Evolutionary conservation across 495 filamentous ascomycete genomes (phyloP).

Genomic region (Trichoderma reesei): DNA sequence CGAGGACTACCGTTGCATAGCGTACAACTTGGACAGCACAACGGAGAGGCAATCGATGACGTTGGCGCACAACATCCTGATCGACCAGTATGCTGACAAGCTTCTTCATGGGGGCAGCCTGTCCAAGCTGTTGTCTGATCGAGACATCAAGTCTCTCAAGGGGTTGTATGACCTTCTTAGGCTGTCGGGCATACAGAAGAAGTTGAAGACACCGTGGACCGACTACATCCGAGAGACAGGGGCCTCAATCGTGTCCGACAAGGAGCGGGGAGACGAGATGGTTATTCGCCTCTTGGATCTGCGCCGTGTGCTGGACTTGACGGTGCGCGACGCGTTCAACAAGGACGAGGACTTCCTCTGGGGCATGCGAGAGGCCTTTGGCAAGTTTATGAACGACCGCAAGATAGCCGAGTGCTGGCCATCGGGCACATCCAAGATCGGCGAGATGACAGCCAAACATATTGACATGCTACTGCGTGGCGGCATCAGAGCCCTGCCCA

Average conservation of each 20-base stretch:
- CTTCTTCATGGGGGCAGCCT: constrained; percentile 55
- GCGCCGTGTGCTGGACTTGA: constrained; percentile 67
- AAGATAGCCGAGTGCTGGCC: constrained; percentile 59
- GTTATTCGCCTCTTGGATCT: constrained; percentile 71
- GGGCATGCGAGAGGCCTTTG: constrained; percentile 72
- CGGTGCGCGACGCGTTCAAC: constrained; percentile 62
- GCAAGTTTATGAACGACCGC: constrained; percentile 79
- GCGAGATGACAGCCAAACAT: constrained; percentile 97
- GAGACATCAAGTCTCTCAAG: constrained; percentile 55
- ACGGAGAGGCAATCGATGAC: constrained; percentile 68
- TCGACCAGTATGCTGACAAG: constrained; percentile 49
- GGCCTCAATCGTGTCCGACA: constrained; percentile 67
- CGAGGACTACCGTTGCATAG: constrained; percentile 64
- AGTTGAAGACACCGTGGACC: constrained; percentile 62
- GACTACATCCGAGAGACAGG: constrained; percentile 72
- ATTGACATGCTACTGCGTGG: constrained; percentile 83
- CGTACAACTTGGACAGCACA: constrained; percentile 68
- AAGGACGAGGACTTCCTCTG: constrained; percentile 65
- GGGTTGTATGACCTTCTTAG: constrained; percentile 71
- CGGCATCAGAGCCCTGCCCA: constrained; percentile 70
- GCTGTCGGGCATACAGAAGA: constrained; percentile 48
- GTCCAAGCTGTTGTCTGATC: constrained; percentile 54
- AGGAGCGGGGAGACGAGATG: constrained; percentile 73
- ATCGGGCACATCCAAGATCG: constrained; percentile 82
- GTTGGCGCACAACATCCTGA: constrained; percentile 56